These are phyloP conservation scores for Sechiopsis laciniata DNA, from an alignment of 306 rosid genomes.

Conservation along the genomic window DNA sequence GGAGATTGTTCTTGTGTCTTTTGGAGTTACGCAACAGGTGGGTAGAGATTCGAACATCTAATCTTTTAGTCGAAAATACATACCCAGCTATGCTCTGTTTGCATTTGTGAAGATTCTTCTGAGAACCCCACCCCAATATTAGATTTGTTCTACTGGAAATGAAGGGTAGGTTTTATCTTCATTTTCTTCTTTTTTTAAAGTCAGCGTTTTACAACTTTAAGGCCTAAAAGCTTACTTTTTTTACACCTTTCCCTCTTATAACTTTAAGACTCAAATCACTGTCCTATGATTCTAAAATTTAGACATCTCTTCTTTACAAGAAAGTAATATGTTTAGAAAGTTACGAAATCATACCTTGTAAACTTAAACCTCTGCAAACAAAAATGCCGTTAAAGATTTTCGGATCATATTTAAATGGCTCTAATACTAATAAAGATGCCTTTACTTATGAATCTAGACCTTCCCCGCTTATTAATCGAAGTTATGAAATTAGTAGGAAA, in stretches of 20 bases:
- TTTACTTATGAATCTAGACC: background rate
- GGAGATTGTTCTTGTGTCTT: background rate
- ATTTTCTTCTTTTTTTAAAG: background rate
- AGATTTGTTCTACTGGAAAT: background rate
- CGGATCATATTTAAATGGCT: too few species aligned
- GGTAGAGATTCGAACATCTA: background rate
- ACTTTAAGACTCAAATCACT: background rate
- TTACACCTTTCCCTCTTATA: background rate
- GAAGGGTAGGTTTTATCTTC: background rate
- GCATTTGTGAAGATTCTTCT: background rate
- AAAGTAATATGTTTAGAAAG: background rate
- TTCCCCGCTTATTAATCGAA: background rate
- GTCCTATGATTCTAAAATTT: background rate
- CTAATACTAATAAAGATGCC: too few species aligned
- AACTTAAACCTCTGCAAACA: too few species aligned
- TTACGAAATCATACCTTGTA: background rate
- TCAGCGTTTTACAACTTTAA: background rate
- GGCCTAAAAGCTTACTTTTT: background rate
- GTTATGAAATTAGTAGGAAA: background rate
- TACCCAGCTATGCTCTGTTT: too few species aligned
- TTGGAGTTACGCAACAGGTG: background rate
- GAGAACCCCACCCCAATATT: background rate
- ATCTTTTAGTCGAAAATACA: background rate
- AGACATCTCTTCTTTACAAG: background rate
- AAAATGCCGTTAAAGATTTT: too few species aligned